phyloP scores from a whole-genome alignment of 2,329 filamentous ascomycete genomes.

The Achaetomium macrosporum region DNA sequence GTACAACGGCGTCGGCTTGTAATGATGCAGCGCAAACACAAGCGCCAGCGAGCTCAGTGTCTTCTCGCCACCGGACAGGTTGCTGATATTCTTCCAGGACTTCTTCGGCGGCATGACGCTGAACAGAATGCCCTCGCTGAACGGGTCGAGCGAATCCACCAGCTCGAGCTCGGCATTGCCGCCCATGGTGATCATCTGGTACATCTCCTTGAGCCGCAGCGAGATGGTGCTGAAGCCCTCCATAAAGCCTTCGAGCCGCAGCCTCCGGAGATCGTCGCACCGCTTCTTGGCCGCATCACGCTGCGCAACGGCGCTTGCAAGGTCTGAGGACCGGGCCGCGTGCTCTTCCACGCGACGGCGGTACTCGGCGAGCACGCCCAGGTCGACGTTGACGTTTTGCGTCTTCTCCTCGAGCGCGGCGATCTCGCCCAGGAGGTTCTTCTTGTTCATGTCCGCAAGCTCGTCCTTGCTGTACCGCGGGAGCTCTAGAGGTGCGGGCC shows the following conservation, averaged over 20 bases:
- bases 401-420: conserved; percentile 62
- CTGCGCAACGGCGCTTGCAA: conserved; percentile 67
- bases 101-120: conserved; percentile 99
- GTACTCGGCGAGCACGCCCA: conserved; percentile 59
- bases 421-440: conserved; percentile 55
- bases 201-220: conserved; percentile 96
- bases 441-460: conserved; percentile 60
- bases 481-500: conserved; percentile 50
- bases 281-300: conserved; percentile 88
- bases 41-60: conserved; percentile 87
- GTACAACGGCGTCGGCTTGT: conserved; percentile 94
- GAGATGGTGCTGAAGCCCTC: conserved; percentile 94
- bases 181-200: conserved; percentile 99
- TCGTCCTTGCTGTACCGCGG: conserved; percentile 73
- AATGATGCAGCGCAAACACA: conserved; percentile 97
- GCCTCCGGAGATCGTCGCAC: conserved; percentile 82
- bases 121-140: conserved; percentile 94
- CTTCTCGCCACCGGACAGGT: conserved; percentile 94
- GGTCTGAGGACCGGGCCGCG: conserved; percentile 59
- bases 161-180: conserved; percentile 96
- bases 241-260: conserved; percentile 96
- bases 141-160: conserved; percentile 92
- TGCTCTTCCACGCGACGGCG: conserved; percentile 36
- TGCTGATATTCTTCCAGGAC: conserved; percentile 99
- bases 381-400: conserved; percentile 79